A percentile compares a stretch with the other conserved stretches of the same genome.
These are phyloP conservation scores for Cystobasidiaceae sp. DNA, from an alignment of 1,284 basidiomycete genomes.

Conservation along the genomic window DNA sequence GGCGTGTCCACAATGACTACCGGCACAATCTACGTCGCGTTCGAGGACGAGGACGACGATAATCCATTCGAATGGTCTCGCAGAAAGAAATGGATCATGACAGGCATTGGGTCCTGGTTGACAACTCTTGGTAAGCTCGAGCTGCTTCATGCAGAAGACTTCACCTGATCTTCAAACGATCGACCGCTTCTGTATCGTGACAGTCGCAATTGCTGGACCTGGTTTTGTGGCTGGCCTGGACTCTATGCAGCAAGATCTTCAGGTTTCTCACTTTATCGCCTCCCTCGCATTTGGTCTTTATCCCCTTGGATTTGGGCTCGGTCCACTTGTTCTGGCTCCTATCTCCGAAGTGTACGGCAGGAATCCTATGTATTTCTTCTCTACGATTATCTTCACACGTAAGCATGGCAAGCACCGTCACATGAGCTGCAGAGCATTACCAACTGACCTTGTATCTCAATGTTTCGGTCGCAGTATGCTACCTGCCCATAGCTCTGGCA, in stretches of 20 bases:
- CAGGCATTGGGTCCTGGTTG: slow-evolving; percentile 16
- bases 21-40: slow-evolving; percentile 31
- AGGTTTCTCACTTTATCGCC: slow-evolving; percentile 14
- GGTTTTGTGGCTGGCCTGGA: slow-evolving; percentile 7
- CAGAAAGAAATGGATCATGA: slow-evolving; percentile 31
- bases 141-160: neutral
- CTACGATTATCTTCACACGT: slow-evolving; percentile 45
- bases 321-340: slow-evolving; percentile 29
- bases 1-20: neutral
- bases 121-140: slow-evolving; percentile 10
- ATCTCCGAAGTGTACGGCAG: slow-evolving; percentile 54
- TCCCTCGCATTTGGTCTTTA: slow-evolving; percentile 20
- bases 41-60: slow-evolving; percentile 30
- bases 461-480: slow-evolving; percentile 34
- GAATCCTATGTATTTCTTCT: slow-evolving; percentile 55
- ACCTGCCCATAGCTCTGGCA: slow-evolving; percentile 43
- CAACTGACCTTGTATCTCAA: neutral
- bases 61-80: slow-evolving; percentile 32
- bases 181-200: neutral
- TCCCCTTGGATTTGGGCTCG: slow-evolving; percentile 27
- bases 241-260: slow-evolving; percentile 19
- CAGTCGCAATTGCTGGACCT: slow-evolving; percentile 25
- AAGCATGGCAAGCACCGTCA: neutral
- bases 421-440: no score
- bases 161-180: neutral